Evolutionary conservation across 169 alveolate species (phyloP).

Genomic region (Plasmodium vivax): DNA sequence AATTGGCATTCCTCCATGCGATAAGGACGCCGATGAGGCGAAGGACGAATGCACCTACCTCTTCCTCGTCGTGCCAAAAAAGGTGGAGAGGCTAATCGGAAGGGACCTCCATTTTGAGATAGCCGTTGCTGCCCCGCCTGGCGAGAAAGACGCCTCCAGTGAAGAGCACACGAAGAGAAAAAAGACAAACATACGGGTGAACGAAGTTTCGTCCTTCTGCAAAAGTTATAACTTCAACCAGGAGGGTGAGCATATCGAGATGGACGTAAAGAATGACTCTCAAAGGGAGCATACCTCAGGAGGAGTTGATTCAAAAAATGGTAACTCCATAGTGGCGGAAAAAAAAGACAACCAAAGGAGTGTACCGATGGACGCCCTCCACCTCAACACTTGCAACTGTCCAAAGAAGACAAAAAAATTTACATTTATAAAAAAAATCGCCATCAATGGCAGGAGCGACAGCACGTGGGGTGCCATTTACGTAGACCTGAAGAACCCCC

Average conservation of each 20-base stretch:
- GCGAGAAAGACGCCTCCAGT: background rate
- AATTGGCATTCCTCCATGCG: background rate
- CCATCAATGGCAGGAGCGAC: slow-evolving; percentile 16
- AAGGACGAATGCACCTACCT: slow-evolving; percentile 18
- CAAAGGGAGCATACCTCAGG: background rate
- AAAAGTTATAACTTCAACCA: slow-evolving; percentile 20
- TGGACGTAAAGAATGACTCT: background rate
- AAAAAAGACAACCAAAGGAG: background rate
- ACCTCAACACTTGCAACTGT: background rate
- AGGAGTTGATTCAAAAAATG: background rate
- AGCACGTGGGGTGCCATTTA: slow-evolving; percentile 49
- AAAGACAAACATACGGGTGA: slow-evolving; percentile 1
- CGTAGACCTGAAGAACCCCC: slow-evolving; percentile 28
- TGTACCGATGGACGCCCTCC: background rate
- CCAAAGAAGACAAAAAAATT: background rate
- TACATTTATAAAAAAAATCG: slow-evolving; percentile 16
- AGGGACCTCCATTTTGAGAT: slow-evolving; percentile 11
- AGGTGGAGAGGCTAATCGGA: background rate
- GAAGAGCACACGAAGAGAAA: background rate
- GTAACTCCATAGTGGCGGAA: background rate
- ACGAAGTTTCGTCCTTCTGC: slow-evolving; percentile 26
- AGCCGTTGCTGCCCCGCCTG: slow-evolving; percentile 4
- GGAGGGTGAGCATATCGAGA: background rate
- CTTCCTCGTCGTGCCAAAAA: slow-evolving; percentile 27
- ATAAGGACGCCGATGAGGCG: background rate